Percentiles rank a stretch among this genome's conserved stretches.
phyloP scores from a whole-genome alignment of 768 basidiomycete genomes.

The Lactarius hengduanensis region DNA sequence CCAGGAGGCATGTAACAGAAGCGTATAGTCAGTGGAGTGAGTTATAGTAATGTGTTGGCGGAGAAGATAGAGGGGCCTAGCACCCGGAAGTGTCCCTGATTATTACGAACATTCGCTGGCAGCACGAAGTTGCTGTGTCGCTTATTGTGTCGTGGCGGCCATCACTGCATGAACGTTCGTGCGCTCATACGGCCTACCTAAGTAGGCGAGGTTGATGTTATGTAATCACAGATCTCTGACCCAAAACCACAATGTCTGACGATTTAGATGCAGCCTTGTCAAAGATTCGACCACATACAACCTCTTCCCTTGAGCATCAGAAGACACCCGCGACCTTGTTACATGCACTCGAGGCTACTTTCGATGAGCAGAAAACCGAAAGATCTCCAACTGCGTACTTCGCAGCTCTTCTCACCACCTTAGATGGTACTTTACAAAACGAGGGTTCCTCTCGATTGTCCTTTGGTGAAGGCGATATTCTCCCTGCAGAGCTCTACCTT shows the following conservation, averaged over 20 bases:
- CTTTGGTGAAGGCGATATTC: conserved; percentile 64
- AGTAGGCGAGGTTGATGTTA: conserved; percentile 5
- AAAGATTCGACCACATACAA: conserved; percentile 85
- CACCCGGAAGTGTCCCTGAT: background rate
- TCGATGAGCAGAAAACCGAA: conserved; percentile 65
- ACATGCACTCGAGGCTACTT: conserved; percentile 78
- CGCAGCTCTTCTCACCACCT: conserved; percentile 82
- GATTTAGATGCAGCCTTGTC: conserved; percentile 57
- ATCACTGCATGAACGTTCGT: conserved; percentile 15
- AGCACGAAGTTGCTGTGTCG: background rate
- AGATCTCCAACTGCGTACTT: conserved; percentile 88
- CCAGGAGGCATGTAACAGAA: conserved; percentile 37
- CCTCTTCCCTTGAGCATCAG: conserved; percentile 81
- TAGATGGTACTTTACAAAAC: conserved; percentile 74
- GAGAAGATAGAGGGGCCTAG: conserved; percentile 2
- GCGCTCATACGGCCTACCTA: conserved; percentile 4
- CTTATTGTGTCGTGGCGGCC: background rate
- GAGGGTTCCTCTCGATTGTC: conserved; percentile 40
- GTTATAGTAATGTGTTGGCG: background rate
- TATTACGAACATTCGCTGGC: background rate
- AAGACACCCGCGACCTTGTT: conserved; percentile 86
- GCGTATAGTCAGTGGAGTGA: background rate
- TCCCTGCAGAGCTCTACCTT: conserved; percentile 84
- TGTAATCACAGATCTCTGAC: conserved; percentile 1
- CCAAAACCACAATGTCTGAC: conserved; percentile 31